A percentile compares a stretch with the other conserved stretches of the same genome.
Evolutionary conservation across 2,329 filamentous ascomycete genomes (phyloP).

Genomic region (Ophiostoma novo-ulmi): DNA sequence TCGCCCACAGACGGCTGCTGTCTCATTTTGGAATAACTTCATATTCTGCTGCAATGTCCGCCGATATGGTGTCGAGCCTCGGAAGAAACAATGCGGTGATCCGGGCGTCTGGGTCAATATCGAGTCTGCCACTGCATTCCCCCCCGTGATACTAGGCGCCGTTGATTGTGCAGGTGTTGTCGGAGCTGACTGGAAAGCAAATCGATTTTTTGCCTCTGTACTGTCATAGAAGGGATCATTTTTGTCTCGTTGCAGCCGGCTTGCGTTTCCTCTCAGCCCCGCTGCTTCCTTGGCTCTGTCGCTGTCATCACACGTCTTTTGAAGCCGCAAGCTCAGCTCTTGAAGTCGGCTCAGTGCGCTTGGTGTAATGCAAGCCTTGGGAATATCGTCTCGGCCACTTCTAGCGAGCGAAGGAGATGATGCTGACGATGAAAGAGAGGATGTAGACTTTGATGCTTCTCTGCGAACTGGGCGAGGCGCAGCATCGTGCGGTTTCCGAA

Average conservation of each 20-base stretch:
- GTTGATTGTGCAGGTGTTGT: conserved; percentile 19
- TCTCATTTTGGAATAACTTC: conserved; percentile 34
- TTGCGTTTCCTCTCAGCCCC: background rate
- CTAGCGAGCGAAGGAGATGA: conserved; percentile 27
- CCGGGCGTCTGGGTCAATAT: background rate
- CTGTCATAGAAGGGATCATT: conserved; percentile 25
- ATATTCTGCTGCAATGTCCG: conserved; percentile 47
- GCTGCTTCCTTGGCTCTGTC: background rate
- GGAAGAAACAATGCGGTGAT: conserved; percentile 42
- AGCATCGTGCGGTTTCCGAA: background rate
- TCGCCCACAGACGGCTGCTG: background rate
- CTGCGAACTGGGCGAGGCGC: background rate
- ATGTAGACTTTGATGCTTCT: background rate
- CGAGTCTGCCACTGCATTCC: background rate
- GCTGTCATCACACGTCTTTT: conserved; percentile 17
- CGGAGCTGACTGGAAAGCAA: conserved; percentile 24
- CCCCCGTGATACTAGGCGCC: background rate
- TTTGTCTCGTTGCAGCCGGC: background rate
- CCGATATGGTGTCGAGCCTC: conserved; percentile 52
- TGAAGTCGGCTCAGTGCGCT: conserved; percentile 22
- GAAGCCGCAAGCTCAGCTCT: conserved; percentile 24
- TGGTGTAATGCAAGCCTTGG: conserved; percentile 14
- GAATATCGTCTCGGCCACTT: conserved; percentile 24
- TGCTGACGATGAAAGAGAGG: background rate
- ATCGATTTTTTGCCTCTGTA: conserved; percentile 8